phyloP scores from a whole-genome alignment of 352 stramenopile genomes.

The Pythium aristosporum region DNA sequence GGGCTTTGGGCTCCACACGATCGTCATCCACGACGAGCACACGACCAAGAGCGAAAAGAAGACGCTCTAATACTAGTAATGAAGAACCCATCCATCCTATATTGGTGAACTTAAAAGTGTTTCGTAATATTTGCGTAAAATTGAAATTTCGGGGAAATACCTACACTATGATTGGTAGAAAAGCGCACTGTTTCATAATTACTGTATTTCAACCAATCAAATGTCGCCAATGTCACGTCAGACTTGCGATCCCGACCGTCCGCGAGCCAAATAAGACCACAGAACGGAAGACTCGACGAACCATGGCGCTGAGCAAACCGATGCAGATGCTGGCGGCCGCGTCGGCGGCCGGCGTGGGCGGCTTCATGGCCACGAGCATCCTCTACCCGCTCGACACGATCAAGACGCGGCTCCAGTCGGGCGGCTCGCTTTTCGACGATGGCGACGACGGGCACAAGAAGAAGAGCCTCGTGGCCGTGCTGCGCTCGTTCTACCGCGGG shows the following conservation, averaged over 20 bases:
- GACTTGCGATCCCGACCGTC: conserved; percentile 7
- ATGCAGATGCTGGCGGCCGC: conserved; percentile 82
- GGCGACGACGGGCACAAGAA: conserved; percentile 24
- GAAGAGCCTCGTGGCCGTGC: conserved; percentile 34
- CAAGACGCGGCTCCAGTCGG: conserved; percentile 88
- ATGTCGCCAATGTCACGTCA: conserved; percentile 8
- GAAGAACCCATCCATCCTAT: no score
- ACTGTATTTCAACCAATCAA: conserved; percentile 18
- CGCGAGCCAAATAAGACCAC: not conserved
- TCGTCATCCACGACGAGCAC: conserved; percentile 42
- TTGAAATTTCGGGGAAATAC: conserved; percentile 15
- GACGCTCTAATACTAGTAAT: conserved; percentile 10
- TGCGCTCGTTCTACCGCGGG: conserved; percentile 76
- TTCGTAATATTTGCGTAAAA: conserved; percentile 13
- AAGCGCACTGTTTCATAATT: not conserved
- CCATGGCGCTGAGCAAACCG: conserved; percentile 74
- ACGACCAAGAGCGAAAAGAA: conserved; percentile 9
- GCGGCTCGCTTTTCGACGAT: conserved; percentile 48
- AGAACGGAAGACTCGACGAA: not conserved
- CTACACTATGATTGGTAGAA: conserved; percentile 11
- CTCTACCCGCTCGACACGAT: conserved; percentile 87
- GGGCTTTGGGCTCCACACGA: conserved; percentile 66
- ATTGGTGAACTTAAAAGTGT: not conserved
- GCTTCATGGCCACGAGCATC: conserved; percentile 73
- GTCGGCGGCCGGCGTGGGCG: conserved; percentile 70